Percentiles rank a stretch among this genome's conserved stretches.
phyloP scores from a whole-genome alignment of 2,329 filamentous ascomycete species.

The Teratosphaeriaceae sp. region DNA sequence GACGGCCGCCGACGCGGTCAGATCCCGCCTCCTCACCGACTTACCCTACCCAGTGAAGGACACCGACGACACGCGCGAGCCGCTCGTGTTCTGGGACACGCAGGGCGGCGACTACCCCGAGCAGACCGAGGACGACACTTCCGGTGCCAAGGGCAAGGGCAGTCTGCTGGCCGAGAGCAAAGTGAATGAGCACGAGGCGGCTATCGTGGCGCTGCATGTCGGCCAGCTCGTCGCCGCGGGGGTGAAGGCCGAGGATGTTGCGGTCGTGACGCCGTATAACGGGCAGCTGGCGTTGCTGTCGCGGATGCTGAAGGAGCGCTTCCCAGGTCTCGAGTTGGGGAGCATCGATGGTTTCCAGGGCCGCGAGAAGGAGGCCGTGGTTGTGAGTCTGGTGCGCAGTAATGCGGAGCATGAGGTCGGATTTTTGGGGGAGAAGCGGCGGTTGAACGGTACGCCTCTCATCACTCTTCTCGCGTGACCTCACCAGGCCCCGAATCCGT shows the following conservation, averaged over 20 bases:
- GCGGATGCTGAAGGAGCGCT: slow-evolving; percentile 67
- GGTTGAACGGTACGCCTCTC: slow-evolving; percentile 92
- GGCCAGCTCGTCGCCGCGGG: slow-evolving; percentile 69
- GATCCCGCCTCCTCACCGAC: slow-evolving; percentile 65
- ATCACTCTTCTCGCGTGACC: too few relatives aligned
- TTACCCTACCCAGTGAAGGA: slow-evolving; percentile 70
- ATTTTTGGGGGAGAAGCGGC: slow-evolving; percentile 84
- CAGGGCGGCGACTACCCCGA: slow-evolving; percentile 75
- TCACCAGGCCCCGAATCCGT: too few relatives aligned
- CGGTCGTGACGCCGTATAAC: slow-evolving; percentile 93
- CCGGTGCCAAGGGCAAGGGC: slow-evolving; percentile 42
- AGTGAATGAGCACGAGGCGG: slow-evolving; percentile 86
- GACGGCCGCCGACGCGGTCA: slow-evolving; percentile 73
- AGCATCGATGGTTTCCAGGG: slow-evolving; percentile 97
- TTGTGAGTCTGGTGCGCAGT: slow-evolving; percentile 90
- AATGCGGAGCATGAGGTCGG: slow-evolving; percentile 83
- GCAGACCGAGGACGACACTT: slow-evolving; percentile 66
- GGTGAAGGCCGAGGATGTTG: slow-evolving; percentile 75
- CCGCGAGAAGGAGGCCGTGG: slow-evolving; percentile 89
- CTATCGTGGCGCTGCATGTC: slow-evolving; percentile 73
- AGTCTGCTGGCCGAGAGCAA: slow-evolving; percentile 68
- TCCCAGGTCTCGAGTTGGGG: slow-evolving; percentile 83
- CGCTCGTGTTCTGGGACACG: slow-evolving; percentile 90
- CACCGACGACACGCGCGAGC: slow-evolving; percentile 80
- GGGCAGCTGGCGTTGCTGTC: slow-evolving; percentile 79